Conservation (phyloP, 2,329 filamentous ascomycete genomes). For the Fusarium graminum region DNA sequence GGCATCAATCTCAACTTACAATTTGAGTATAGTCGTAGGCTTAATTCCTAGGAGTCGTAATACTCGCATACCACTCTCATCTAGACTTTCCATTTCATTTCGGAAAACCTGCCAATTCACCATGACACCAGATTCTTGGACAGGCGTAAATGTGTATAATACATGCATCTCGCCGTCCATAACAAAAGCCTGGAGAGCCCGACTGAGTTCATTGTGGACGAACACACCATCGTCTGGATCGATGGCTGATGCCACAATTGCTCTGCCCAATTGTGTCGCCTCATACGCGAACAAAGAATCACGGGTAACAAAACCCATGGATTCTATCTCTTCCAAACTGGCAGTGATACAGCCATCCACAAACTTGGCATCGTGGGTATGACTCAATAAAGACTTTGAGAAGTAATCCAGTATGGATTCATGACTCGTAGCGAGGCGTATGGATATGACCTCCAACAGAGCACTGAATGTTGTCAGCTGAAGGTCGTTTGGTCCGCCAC, state of each 20-base stretch:
- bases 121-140: conserved; percentile 67
- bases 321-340: conserved; percentile 69
- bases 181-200: conserved; percentile 78
- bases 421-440: conserved; percentile 74
- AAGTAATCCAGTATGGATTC: conserved; percentile 77
- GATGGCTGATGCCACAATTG: conserved; percentile 78
- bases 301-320: conserved; percentile 66
- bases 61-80: conserved; percentile 78
- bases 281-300: conserved; percentile 66
- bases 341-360: conserved; percentile 68
- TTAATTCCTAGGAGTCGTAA: conserved; percentile 77
- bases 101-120: conserved; percentile 81
- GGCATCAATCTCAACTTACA: conserved; percentile 61
- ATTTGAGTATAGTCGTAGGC: conserved; percentile 73
- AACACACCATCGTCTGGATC: conserved; percentile 82
- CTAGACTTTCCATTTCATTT: conserved; percentile 76
- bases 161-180: conserved; percentile 87
- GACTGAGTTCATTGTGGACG: conserved; percentile 75
- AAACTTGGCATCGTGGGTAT: conserved; percentile 64
- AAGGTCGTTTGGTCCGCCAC: not conserved
- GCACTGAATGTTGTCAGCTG: conserved; percentile 62
- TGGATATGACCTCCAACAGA: conserved; percentile 77
- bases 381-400: conserved; percentile 73
- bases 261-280: conserved; percentile 75
- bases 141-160: conserved; percentile 81